Conservation (phyloP, 2,329 filamentous ascomycete genomes). For the Aureobasidium vineae region DNA sequence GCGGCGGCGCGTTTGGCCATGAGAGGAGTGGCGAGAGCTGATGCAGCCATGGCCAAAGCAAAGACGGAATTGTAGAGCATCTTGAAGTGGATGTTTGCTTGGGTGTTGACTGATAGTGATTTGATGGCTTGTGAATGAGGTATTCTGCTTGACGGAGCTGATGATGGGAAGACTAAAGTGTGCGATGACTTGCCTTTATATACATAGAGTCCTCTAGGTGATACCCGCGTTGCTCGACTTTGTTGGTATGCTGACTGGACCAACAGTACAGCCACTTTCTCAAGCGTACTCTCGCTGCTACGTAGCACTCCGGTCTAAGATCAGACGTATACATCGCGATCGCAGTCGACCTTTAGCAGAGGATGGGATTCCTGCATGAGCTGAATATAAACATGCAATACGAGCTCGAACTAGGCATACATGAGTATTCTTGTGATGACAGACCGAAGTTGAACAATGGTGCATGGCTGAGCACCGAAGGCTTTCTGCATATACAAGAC, state of each 20-base stretch:
- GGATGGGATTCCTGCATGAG: not conserved
- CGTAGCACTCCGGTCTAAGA: not conserved
- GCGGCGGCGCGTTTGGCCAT: not conserved
- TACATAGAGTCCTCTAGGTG: not conserved
- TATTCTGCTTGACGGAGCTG: not conserved
- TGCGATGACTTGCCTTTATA: not conserved
- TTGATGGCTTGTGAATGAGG: not conserved
- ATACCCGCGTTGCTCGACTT: not conserved
- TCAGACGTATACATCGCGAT: not conserved
- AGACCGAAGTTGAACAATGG: not conserved
- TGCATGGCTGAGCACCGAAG: not conserved
- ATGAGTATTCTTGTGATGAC: not conserved
- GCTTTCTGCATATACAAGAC: not conserved
- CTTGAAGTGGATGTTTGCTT: not conserved
- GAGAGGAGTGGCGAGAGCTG: not conserved
- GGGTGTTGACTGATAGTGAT: not conserved
- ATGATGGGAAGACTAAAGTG: not conserved
- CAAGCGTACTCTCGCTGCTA: not conserved
- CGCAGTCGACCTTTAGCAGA: not conserved
- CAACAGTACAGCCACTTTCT: not conserved
- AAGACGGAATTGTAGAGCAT: not conserved
- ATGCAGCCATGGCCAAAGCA: not conserved
- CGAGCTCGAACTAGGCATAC: not conserved
- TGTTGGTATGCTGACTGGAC: constrained; percentile 6
- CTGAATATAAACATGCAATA: not conserved